phyloP scores from a whole-genome alignment of 768 basidiomycete genomes.

The Cyclocybe aegerita region DNA sequence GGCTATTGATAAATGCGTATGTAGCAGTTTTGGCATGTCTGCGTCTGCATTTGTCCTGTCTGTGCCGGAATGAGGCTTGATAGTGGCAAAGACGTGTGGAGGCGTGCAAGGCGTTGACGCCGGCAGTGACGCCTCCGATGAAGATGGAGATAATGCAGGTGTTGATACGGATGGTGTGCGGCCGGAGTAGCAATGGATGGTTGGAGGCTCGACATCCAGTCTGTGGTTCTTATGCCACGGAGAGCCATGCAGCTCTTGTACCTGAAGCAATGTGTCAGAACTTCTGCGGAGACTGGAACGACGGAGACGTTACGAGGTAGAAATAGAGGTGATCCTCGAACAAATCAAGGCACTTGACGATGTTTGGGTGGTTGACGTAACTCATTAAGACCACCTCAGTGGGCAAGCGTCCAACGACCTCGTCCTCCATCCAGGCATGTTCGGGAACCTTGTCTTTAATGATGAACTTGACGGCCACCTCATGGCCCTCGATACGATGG shows the following conservation, averaged over 20 bases:
- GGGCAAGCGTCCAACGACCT: constrained; percentile 63
- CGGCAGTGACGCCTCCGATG: constrained; percentile 28
- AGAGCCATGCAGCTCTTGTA: constrained; percentile 90
- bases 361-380: constrained; percentile 72
- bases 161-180: constrained; percentile 34
- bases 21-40: constrained; percentile 16
- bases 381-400: constrained; percentile 80
- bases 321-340: constrained; percentile 85
- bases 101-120: constrained; percentile 28
- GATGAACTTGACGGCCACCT: constrained; percentile 96
- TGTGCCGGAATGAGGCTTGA: constrained; percentile 12
- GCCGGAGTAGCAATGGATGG: constrained; percentile 15
- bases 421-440: constrained; percentile 63
- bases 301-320: constrained; percentile 66
- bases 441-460: constrained; percentile 71
- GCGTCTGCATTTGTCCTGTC: constrained; percentile 6
- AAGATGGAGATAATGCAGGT: constrained; percentile 54
- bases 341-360: constrained; percentile 80
- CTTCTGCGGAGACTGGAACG: background rate
- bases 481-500: constrained; percentile 54
- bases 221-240: constrained; percentile 69
- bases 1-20: constrained; percentile 18
- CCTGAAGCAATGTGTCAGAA: constrained; percentile 39
- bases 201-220: constrained; percentile 15
- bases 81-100: constrained; percentile 17